phyloP scores from a whole-genome alignment of 1,284 basidiomycete genomes.

The Papiliotrema flavescens region DNA sequence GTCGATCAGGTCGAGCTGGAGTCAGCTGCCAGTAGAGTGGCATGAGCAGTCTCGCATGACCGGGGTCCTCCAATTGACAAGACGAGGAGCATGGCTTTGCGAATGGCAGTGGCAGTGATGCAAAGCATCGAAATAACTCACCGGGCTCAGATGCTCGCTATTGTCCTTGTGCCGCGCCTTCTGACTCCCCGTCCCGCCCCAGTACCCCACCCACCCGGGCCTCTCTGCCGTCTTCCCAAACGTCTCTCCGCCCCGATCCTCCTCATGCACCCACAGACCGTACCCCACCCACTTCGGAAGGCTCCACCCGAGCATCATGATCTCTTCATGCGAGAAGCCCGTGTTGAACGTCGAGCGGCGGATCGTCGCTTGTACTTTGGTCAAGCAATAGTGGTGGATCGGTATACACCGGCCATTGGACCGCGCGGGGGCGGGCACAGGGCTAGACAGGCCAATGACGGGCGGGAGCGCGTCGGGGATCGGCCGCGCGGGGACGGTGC shows the following conservation, averaged over 20 bases:
- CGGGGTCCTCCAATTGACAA: too few species aligned
- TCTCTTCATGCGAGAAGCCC: conserved; percentile 8
- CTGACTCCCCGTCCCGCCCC: conserved; percentile 14
- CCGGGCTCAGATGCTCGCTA: neutral
- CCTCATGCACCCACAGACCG: conserved; percentile 10
- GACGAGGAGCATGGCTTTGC: too few species aligned
- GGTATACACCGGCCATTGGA: conserved; percentile 3
- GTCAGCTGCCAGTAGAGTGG: too few species aligned
- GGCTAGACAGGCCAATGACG: neutral
- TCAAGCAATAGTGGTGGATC: conserved; percentile 19
- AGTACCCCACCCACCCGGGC: conserved; percentile 1
- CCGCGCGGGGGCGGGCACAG: neutral
- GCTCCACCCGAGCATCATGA: conserved; percentile 16
- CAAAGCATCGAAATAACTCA: conserved; percentile 5
- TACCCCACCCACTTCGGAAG: conserved; percentile 22
- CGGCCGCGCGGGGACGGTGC: too few species aligned
- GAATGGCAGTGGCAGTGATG: conserved; percentile 13
- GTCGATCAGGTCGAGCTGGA: too few species aligned
- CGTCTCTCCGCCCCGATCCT: neutral
- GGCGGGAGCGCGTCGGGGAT: too few species aligned
- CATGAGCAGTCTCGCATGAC: too few species aligned
- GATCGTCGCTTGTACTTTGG: conserved; percentile 5
- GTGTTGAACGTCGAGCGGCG: neutral
- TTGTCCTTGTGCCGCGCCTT: too few species aligned
- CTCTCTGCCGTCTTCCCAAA: neutral